These are phyloP conservation scores for Neurospora sp. DNA, from an alignment of 495 filamentous ascomycete genomes.

Conservation along the genomic window DNA sequence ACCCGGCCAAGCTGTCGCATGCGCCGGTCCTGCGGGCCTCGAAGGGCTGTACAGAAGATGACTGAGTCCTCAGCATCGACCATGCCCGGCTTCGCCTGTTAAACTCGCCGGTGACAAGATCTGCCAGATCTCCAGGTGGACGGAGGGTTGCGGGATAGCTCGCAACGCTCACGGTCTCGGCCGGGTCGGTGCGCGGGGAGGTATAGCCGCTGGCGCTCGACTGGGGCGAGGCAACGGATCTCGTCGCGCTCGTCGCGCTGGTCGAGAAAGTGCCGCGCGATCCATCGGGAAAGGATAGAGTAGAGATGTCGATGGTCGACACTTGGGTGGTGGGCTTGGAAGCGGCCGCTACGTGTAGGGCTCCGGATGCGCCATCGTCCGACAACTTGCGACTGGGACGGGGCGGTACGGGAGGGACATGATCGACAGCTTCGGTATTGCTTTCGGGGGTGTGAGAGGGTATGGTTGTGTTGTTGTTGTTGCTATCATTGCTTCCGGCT, in stretches of 20 bases:
- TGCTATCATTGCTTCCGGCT: slow-evolving; percentile 2
- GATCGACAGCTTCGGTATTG: slow-evolving; percentile 1
- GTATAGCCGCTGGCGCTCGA: slow-evolving; percentile 20
- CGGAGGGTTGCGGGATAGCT: slow-evolving; percentile 72
- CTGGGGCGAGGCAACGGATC: slow-evolving; percentile 22
- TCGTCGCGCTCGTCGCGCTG: slow-evolving; percentile 30
- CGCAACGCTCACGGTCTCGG: slow-evolving; percentile 73
- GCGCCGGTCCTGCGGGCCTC: slow-evolving; percentile 37
- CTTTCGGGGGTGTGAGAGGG: neutral
- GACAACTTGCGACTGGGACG: slow-evolving; percentile 35
- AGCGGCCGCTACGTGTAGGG: slow-evolving; percentile 29
- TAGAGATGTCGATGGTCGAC: slow-evolving; percentile 66
- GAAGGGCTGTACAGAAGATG: slow-evolving; percentile 49
- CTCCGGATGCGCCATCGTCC: slow-evolving; percentile 11
- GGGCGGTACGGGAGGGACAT: slow-evolving; percentile 52
- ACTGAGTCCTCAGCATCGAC: slow-evolving; percentile 46
- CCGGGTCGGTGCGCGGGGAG: slow-evolving; percentile 40
- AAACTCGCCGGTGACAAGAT: slow-evolving; percentile 63
- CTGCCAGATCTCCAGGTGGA: slow-evolving; percentile 66
- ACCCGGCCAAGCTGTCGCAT: slow-evolving; percentile 48
- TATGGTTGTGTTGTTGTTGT: neutral
- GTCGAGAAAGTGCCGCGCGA: slow-evolving; percentile 52
- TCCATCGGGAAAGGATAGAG: slow-evolving; percentile 58
- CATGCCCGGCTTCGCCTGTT: slow-evolving; percentile 50
- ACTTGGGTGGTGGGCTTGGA: slow-evolving; percentile 76